Evolutionary conservation across 1,139 yeast genomes (phyloP), one percentile per base, ranked within the genome.

Genomic region (Geotrichum cucujoidarum): DNA sequence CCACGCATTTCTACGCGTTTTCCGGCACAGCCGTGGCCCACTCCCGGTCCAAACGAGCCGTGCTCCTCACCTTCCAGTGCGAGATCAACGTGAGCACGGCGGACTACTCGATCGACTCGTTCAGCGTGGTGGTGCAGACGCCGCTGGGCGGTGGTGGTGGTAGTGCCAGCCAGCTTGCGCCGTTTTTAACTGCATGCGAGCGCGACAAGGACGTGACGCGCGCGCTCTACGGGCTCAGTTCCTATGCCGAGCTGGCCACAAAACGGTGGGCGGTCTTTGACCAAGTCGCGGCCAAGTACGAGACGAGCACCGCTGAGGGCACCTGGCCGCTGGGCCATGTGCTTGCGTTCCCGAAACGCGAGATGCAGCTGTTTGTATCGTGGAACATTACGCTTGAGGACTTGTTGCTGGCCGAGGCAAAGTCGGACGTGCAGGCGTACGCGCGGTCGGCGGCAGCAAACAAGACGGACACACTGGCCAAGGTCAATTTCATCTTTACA

Each of bases 151-250:
- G n/a, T n/a, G n/a, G n/a, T n/a, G n/a, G n/a, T n/a, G n/a, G n/a
- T n/a, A 30, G 36, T 11, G 34, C 46, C 1, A 14, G 27, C 10
- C 61, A 57, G 34, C 54, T 60, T 11, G 50, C 50, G n/a, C 40
- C 39, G 4, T 53, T 57, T 44, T 35, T 60, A 13, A 24, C 33
- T 14, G 27, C 40, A 5, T 47, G 54, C 36, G 44, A 48, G 20
- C 24, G 32, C 13, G 44, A 51, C 13, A 38, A 38, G 10, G 55
- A 60, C 39, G 48, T 59, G 10, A 50, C 53, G 24, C 45, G 45
- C 24, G 54, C 55, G 13, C 51, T 60, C 50, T 49, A 53, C 34
- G 63, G 61, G 2, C 36, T 60, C 27, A 52, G 60, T 7, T 55
- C 54, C 40, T 60, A 59, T 45, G 55, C 55, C 2, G 54, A 54